Base-by-base conservation (phyloP, 2,329 filamentous ascomycete species). In the Waltergamsia citrina region DNA sequence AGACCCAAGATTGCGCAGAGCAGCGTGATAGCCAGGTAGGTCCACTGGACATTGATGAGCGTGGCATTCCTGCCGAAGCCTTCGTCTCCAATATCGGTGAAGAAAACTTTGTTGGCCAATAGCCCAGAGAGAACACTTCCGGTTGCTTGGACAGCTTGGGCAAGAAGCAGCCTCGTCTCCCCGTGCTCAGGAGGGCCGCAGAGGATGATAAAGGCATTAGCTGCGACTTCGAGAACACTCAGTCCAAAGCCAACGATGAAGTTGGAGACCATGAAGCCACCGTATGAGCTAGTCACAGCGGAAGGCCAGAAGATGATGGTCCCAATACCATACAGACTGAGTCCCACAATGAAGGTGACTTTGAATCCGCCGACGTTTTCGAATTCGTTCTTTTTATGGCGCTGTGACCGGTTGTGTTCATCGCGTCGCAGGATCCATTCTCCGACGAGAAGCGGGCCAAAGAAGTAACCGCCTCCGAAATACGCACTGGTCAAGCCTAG, bases 281-380 rank as follows among this genome's bases (percentile, higher is more conserved):
- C 72, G 44, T 84, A 92, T 3, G 81, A 85, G 29, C 70, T 69
- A 38, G 85, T 71, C 8, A 88, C 74, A 7, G 80, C 81, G 2
- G 79, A 81, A 0, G 85, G 85, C 85, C 84, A 92, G 59, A 90
- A 88, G 59, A 87, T 85, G 42, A 90, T 74, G n/a, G 82, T 85
- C 2, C 81, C 81, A 5, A 75, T 65, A 2, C 80, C 81, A 50
- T 88, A 90, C 34, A 90, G 78, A 42, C 69, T 71, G 4, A 90
- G 63, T 1, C 85, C 85, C 19, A 79, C 66, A 39, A 92, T 88
- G 45, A 92, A 88, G 1, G 83, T 85, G 27, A 76, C 76, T 43
- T 85, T 83, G 60, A 86, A 92, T 4, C 85, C 85, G 33, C 71
- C 70, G 6, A 74, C 59, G 20, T 59, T 60, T 18, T 67, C 59